Conservation (phyloP, 495 filamentous ascomycete species). For the Penicillium bovifimosum region DNA sequence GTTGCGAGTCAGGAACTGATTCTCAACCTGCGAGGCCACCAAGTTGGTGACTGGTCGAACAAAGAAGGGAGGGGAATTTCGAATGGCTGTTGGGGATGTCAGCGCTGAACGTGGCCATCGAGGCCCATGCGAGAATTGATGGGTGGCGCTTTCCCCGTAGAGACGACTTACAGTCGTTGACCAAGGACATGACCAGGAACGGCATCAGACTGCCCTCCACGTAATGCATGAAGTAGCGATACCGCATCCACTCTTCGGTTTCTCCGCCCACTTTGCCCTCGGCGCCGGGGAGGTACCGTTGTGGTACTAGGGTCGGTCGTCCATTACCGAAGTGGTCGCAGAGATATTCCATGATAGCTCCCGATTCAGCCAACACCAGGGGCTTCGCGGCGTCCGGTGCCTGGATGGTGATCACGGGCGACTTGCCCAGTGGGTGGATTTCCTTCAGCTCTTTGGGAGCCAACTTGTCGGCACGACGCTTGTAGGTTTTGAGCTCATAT, state of each 20-base stretch:
- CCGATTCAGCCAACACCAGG: constrained; percentile 73
- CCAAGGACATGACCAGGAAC: constrained; percentile 52
- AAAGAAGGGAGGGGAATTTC: constrained; percentile 72
- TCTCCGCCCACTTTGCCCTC: constrained; percentile 58
- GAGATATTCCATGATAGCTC: constrained; percentile 74
- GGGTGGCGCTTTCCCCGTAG: neutral
- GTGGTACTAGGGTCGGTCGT: constrained; percentile 52
- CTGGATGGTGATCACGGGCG: constrained; percentile 64
- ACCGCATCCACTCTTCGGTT: constrained; percentile 69
- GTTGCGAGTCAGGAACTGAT: constrained; percentile 56
- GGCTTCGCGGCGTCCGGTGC: constrained; percentile 41
- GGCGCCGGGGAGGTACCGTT: constrained; percentile 47
- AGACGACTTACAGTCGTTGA: constrained; percentile 50
- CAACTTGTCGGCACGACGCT: constrained; percentile 52
- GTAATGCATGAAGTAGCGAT: constrained; percentile 78
- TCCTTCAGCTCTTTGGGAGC: constrained; percentile 69
- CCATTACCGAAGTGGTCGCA: constrained; percentile 59
- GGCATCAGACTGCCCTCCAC: constrained; percentile 76
- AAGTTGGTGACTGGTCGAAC: constrained; percentile 66
- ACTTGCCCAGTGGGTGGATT: constrained; percentile 81
- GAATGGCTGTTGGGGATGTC: constrained; percentile 44
- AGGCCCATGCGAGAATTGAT: neutral
- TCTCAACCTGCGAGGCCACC: constrained; percentile 58
- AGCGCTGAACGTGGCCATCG: neutral
- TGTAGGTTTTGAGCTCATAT: constrained; percentile 73